Base-by-base conservation (phyloP, 2,329 filamentous ascomycete genomes). In the Metarhizium sp. region DNA sequence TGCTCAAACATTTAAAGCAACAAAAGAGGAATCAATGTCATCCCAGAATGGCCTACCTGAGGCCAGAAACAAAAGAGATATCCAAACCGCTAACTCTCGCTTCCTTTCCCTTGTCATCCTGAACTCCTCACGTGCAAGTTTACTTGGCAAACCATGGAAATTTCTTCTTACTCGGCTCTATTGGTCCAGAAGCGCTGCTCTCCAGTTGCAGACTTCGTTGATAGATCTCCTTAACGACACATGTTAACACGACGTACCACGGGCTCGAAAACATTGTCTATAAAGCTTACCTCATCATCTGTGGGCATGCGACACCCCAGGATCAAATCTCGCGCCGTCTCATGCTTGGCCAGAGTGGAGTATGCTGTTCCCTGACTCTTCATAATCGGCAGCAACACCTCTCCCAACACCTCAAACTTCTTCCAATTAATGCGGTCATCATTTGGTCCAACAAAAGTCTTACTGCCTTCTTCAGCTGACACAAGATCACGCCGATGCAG, bases 341-440 rank as follows among this genome's bases (percentile, higher is more conserved):
- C 86, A 63, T 87, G 85, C 63, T 79, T 85, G 38, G 76, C 75
- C 59, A 92, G 74, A 59, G 85, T 87, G 30, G 84, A 81, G 63
- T 96, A 96, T 5, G 90, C 85, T 51, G 84, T 84, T 54, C 88
- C 88, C 71, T 97, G 92, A 64, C 92, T 96, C 71, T 86, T 87
- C 80, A 96, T 95, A 54, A 99, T 85, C 2, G 90, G 87, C 57
- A 96, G 77, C 53, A 97, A 80, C 5, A 96, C 88, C 63, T 97
- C 92, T 6, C 92, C 92, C 71, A 97, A 85, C 36, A 99, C 87
- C 70, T 97, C 92, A 64, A 97, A 99, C 68, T 99, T 99, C 71
- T 87, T 91, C 94, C 94, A 99, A 68, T 97, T 97, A 67, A 99
- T 89, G 52, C 89, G 79, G 59, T 90, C 82, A 60, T 78, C 82